These are phyloP conservation scores for Tuber borchii DNA, from an alignment of 495 filamentous ascomycete genomes.

Conservation along the genomic window DNA sequence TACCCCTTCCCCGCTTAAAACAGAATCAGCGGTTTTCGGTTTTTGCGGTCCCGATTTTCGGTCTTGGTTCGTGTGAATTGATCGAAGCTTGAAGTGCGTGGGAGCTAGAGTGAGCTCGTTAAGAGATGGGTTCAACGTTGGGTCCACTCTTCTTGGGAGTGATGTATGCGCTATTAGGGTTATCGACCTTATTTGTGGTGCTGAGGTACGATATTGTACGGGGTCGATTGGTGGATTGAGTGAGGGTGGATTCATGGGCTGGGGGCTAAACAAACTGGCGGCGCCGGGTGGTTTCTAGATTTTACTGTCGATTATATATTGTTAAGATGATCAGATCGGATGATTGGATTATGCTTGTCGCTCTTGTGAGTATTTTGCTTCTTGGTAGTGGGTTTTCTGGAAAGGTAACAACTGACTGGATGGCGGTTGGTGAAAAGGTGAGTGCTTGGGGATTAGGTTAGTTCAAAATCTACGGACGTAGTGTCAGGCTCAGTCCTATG, in stretches of 20 bases:
- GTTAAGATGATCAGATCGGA: conserved; percentile 20
- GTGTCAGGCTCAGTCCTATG: background rate
- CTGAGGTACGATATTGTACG: conserved; percentile 14
- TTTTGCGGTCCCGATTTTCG: background rate
- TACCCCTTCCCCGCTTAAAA: background rate
- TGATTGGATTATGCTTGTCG: conserved; percentile 34
- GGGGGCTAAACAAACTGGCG: background rate
- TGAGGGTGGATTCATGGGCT: background rate
- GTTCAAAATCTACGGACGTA: background rate
- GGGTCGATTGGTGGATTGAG: background rate
- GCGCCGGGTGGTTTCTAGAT: conserved; percentile 6
- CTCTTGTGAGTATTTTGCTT: conserved; percentile 15
- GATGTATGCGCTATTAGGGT: conserved; percentile 19
- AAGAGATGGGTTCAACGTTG: conserved; percentile 42
- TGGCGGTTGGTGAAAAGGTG: conserved; percentile 9
- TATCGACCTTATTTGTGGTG: conserved; percentile 30
- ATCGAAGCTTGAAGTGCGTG: background rate
- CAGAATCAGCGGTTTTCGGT: background rate
- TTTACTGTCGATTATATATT: conserved; percentile 27
- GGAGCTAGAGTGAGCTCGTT: background rate
- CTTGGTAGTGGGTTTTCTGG: background rate
- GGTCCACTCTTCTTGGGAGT: conserved; percentile 19
- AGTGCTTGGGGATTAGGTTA: conserved; percentile 20
- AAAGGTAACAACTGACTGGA: background rate
- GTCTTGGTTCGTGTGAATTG: background rate